Conservation (phyloP, 2,329 filamentous ascomycete genomes). For the Meredithiella fracta region DNA sequence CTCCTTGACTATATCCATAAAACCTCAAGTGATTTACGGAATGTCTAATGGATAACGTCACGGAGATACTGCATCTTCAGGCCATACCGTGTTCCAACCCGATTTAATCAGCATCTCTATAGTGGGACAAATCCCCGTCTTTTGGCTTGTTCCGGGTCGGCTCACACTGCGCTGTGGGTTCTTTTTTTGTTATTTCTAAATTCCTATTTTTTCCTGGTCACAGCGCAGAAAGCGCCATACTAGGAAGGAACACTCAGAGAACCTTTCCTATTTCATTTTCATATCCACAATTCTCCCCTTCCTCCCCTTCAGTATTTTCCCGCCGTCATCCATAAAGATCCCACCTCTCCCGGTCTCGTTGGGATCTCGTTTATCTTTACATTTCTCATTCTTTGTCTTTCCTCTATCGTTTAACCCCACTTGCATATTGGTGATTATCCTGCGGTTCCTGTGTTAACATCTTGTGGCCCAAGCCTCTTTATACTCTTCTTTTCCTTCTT, state of each 20-base stretch:
- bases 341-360: slow-evolving; percentile 6
- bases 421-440: not conserved
- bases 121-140: not conserved
- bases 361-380: slow-evolving; percentile 3
- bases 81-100: no score
- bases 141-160: not conserved
- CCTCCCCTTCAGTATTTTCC: slow-evolving; percentile 1
- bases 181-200: not conserved
- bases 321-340: slow-evolving; percentile 7
- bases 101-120: not conserved
- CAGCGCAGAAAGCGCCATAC: not conserved
- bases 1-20: not conserved
- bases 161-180: not conserved
- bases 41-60: not conserved
- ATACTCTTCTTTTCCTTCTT: not conserved
- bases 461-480: not conserved
- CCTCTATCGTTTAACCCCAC: not conserved
- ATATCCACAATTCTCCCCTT: not conserved
- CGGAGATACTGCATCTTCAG: no score
- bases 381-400: not conserved
- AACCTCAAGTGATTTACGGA: not conserved
- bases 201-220: not conserved
- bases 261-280: slow-evolving; percentile 1
- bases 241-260: not conserved
- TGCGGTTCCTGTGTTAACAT: not conserved